phyloP scores from a whole-genome alignment of 2,329 filamentous ascomycete genomes.

The Coniochaeta sp. region DNA sequence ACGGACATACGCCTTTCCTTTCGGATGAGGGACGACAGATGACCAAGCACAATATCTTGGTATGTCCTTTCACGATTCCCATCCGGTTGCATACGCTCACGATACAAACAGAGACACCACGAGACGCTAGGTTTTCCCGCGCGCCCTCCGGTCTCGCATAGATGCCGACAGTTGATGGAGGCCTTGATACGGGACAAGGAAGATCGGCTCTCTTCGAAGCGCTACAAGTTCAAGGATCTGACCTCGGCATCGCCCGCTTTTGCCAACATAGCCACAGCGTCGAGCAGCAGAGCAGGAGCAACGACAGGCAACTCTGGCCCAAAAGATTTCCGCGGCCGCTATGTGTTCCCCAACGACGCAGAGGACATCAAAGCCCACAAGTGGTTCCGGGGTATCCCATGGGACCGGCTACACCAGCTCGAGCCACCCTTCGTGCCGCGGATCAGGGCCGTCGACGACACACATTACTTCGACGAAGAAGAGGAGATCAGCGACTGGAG shows the following conservation, averaged over 20 bases:
- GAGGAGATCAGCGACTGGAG: conserved; percentile 62
- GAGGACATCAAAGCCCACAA: conserved; percentile 83
- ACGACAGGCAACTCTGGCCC: conserved; percentile 8
- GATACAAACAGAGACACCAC: conserved; percentile 52
- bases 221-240: conserved; percentile 62
- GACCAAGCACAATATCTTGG: conserved; percentile 80
- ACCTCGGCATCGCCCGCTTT: conserved; percentile 7
- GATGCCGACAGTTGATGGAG: conserved; percentile 71
- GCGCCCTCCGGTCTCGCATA: conserved; percentile 55
- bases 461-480: conserved; percentile 85
- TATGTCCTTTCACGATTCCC: conserved; percentile 29
- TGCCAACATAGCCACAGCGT: conserved; percentile 9
- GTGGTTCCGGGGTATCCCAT: conserved; percentile 75
- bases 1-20: conserved; percentile 85
- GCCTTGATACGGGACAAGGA: conserved; percentile 68
- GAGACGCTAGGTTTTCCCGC: conserved; percentile 64
- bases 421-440: conserved; percentile 74
- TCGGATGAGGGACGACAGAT: conserved; percentile 68
- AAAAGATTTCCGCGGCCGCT: conserved; percentile 34
- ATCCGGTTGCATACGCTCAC: background rate
- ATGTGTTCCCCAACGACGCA: conserved; percentile 77
- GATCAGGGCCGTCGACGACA: conserved; percentile 61
- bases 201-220: conserved; percentile 64
- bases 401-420: conserved; percentile 65
- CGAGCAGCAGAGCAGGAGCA: conserved; percentile 19